phyloP scores from a whole-genome alignment of 768 basidiomycete genomes.

The Russula emetica region DNA sequence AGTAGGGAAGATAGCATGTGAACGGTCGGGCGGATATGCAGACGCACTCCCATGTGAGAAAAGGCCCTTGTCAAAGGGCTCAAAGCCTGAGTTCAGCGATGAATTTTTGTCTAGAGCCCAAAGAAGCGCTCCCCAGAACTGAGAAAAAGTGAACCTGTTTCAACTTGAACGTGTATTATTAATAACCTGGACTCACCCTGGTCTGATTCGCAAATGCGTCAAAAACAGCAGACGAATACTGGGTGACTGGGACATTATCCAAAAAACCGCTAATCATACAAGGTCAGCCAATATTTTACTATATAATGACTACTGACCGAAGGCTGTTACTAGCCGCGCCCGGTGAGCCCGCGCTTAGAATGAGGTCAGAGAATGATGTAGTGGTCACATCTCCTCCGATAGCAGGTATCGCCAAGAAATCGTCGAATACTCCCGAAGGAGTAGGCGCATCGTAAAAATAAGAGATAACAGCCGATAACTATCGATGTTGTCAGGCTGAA shows the following conservation, averaged over 20 bases:
- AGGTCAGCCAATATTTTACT: not conserved
- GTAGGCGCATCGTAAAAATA: slow-evolving; percentile 28
- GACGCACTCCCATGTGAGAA: slow-evolving; percentile 14
- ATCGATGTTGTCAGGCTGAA: no score
- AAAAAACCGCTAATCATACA: not conserved
- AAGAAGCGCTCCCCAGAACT: no score
- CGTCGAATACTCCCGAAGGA: slow-evolving; percentile 25
- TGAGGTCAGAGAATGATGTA: not conserved
- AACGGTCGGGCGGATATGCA: slow-evolving; percentile 22
- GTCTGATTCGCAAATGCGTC: slow-evolving; percentile 5
- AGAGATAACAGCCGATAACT: no score
- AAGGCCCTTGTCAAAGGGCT: no score
- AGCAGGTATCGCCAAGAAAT: slow-evolving; percentile 22
- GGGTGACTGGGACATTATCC: not conserved
- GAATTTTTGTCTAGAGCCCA: no score
- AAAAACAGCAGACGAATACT: not conserved
- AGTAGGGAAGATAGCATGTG: slow-evolving; percentile 13
- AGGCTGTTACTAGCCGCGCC: no score
- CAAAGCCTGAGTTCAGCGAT: no score
- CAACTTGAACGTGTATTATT: no score
- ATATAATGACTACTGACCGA: not conserved
- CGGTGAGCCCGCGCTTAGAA: no score
- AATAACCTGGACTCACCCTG: not conserved
- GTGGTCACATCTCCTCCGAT: not conserved
- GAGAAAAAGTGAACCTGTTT: no score